These are phyloP conservation scores for Myriangium duriaei DNA, from an alignment of 2,329 filamentous ascomycete species.

Conservation along the genomic window DNA sequence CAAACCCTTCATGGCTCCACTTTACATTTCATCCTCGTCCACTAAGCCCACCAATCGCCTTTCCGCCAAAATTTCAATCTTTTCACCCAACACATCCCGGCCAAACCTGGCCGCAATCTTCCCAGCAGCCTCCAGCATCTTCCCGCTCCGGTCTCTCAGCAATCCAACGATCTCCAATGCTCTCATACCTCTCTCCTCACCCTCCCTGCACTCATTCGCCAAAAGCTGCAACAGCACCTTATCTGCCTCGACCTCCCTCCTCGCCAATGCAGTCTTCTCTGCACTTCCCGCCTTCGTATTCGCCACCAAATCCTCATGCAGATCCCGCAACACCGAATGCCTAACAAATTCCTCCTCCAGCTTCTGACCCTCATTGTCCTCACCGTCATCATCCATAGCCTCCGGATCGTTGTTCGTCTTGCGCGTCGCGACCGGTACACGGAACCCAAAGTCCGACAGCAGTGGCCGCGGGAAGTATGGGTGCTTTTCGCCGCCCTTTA, in stretches of 20 bases:
- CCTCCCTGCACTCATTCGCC: constrained; percentile 78
- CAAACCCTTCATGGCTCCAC: no score
- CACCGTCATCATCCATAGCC: constrained; percentile 28
- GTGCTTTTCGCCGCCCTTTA: constrained; percentile 87
- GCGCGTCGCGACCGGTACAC: constrained; percentile 55
- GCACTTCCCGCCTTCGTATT: constrained; percentile 51
- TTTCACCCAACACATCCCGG: constrained; percentile 65
- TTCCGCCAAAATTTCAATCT: constrained; percentile 80
- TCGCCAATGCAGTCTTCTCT: constrained; percentile 54
- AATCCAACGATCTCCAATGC: constrained; percentile 80
- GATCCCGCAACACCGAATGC: constrained; percentile 55
- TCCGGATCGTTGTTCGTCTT: constrained; percentile 6
- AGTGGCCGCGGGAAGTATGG: constrained; percentile 86
- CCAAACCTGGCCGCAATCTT: constrained; percentile 85
- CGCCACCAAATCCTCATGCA: constrained; percentile 63
- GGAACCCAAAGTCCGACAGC: constrained; percentile 87
- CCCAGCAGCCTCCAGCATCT: constrained; percentile 81
- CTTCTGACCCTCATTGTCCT: constrained; percentile 30
- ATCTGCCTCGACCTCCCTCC: constrained; percentile 73
- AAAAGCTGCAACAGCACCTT: constrained; percentile 82
- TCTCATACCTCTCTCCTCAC: constrained; percentile 88
- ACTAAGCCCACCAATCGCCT: constrained; percentile 48
- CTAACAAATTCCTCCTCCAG: constrained; percentile 78
- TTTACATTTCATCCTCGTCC: constrained; percentile 36
- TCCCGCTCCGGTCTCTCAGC: constrained; percentile 71